Evolutionary conservation across 2,329 filamentous ascomycete genomes (phyloP).

Genomic region (Alternaria longipes): DNA sequence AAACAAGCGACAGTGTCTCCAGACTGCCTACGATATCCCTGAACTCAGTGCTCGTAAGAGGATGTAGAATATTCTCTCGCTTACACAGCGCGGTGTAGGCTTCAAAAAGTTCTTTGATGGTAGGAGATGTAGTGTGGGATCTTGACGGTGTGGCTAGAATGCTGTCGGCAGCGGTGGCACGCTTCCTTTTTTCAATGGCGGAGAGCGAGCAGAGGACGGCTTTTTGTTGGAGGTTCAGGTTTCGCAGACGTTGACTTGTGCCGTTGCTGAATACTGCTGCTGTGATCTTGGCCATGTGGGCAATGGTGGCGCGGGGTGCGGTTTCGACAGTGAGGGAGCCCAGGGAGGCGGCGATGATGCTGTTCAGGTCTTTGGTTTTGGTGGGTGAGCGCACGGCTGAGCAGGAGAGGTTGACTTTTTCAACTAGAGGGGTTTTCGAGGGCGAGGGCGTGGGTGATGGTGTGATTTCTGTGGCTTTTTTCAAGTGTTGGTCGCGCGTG

Average conservation of each 20-base stretch:
- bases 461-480: constrained; percentile 61
- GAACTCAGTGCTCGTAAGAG: constrained; percentile 91
- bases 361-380: constrained; percentile 43
- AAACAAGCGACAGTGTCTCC: constrained; percentile 84
- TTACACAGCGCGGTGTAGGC: constrained; percentile 85
- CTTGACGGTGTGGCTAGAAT: constrained; percentile 55
- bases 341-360: constrained; percentile 56
- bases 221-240: constrained; percentile 95
- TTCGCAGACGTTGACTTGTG: constrained; percentile 81
- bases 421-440: constrained; percentile 78
- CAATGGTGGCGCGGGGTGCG: constrained; percentile 87
- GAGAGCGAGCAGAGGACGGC: constrained; percentile 89
- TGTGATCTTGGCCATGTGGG: constrained; percentile 91
- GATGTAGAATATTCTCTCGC: constrained; percentile 86
- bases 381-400: constrained; percentile 54
- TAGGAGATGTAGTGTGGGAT: constrained; percentile 70
- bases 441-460: constrained; percentile 65
- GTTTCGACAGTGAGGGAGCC: constrained; percentile 74
- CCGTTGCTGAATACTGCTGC: constrained; percentile 90
- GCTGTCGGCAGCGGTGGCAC: constrained; percentile 50
- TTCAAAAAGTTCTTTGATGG: constrained; percentile 83
- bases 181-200: constrained; percentile 81
- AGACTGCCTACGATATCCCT: constrained; percentile 89
- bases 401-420: constrained; percentile 79
- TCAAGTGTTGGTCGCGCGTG: constrained; percentile 76